Evolutionary conservation across 257 asterid species (phyloP).

Genomic region (Nicotiana obtusifolia): DNA sequence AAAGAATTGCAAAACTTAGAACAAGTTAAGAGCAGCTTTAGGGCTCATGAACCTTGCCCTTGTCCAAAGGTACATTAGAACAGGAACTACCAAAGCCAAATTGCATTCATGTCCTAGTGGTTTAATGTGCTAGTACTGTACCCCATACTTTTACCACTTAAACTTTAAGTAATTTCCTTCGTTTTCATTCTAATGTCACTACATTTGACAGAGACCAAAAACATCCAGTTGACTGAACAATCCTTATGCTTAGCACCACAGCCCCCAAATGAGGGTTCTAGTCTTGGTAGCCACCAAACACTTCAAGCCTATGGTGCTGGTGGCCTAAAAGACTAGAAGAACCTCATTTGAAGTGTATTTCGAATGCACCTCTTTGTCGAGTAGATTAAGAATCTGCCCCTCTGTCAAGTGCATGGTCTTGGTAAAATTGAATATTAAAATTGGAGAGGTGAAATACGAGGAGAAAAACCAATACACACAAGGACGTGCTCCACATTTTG

Average conservation of each 20-base stretch:
- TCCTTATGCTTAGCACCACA: neutral
- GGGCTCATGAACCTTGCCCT: neutral
- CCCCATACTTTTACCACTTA: constrained; percentile 4
- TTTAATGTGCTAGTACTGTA: neutral
- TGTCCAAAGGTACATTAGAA: no score
- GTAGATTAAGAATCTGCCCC: neutral
- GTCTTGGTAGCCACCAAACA: neutral
- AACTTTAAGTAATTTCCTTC: neutral
- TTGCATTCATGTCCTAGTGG: neutral
- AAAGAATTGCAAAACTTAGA: neutral
- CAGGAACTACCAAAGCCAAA: neutral
- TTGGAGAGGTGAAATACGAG: neutral
- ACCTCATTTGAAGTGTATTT: neutral
- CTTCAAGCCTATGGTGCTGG: neutral
- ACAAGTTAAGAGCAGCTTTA: neutral
- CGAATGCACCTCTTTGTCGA: neutral
- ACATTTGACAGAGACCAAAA: neutral
- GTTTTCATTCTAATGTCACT: neutral
- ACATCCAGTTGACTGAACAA: neutral
- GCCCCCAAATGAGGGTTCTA: neutral
- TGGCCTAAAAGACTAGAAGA: neutral
- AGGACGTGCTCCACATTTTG: neutral
- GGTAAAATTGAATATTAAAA: neutral
- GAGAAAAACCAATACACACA: neutral
- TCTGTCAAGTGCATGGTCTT: neutral